Conservation (phyloP, 306 rosid genomes). For the Ziziphus jujuba region DNA sequence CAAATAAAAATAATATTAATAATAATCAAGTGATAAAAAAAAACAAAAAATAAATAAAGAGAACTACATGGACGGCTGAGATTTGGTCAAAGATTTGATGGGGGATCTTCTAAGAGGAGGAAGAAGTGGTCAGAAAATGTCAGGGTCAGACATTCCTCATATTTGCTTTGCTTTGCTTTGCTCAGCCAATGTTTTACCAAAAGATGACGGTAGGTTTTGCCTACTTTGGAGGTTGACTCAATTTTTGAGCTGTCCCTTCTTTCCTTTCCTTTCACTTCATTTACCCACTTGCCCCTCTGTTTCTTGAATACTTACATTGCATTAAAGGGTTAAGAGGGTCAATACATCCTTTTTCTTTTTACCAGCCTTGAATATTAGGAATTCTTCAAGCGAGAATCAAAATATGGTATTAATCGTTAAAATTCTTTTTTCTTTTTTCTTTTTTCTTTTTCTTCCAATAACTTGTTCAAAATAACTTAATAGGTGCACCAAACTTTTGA, state of each 20-base stretch:
- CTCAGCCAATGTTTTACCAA: slow-evolving; percentile 37
- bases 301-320: not conserved
- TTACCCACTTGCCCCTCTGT: not conserved
- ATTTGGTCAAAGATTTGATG: slow-evolving; percentile 57
- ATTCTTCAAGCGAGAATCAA: not conserved
- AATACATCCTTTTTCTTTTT: too few relatives aligned
- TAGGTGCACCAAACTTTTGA: too few relatives aligned
- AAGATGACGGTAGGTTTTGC: slow-evolving; percentile 34
- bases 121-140: slow-evolving; percentile 36
- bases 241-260: slow-evolving; percentile 19
- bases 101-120: slow-evolving; percentile 39
- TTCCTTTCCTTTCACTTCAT: not conserved
- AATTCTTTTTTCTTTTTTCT: too few relatives aligned
- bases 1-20: not conserved
- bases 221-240: slow-evolving; percentile 31
- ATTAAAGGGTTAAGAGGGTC: not conserved
- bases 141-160: slow-evolving; percentile 60
- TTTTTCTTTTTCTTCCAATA: too few relatives aligned
- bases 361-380: too few relatives aligned
- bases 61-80: slow-evolving; percentile 43
- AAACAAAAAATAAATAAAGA: not conserved
- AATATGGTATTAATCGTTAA: too few relatives aligned
- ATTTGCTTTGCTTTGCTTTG: slow-evolving; percentile 37
- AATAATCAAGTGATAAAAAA: not conserved
- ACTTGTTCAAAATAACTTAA: too few relatives aligned